Evolutionary conservation across 176 grass and related monocot species (phyloP).

Genomic region (Echinochloa phyllopogon): DNA sequence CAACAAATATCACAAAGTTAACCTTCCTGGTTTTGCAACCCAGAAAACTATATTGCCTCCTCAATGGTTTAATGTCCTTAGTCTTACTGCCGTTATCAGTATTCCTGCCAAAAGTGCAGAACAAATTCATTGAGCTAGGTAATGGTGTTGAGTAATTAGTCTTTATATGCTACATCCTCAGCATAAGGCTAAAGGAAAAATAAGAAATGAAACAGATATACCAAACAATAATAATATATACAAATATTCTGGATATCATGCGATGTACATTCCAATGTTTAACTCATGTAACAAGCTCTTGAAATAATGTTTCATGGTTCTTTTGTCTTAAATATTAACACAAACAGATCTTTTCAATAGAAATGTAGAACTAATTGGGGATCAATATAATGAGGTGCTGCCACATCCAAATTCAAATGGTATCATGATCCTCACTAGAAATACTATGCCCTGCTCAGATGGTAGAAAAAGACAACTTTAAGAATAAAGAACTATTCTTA

Average conservation of each 20-base stretch:
- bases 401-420: constrained; percentile 23
- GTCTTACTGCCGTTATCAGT: constrained; percentile 39
- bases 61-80: constrained; percentile 48
- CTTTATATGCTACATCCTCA: constrained; percentile 17
- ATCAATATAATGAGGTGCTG: neutral
- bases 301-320: constrained; percentile 3
- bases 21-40: constrained; percentile 68
- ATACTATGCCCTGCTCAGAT: neutral
- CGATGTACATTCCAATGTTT: neutral
- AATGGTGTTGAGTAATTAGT: constrained; percentile 1
- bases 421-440: neutral
- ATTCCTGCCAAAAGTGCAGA: constrained; percentile 48
- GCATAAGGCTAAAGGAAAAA: constrained; percentile 30
- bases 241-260: constrained; percentile 2
- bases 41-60: constrained; percentile 45
- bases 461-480: constrained; percentile 16
- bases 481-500: neutral
- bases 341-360: neutral
- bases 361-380: neutral
- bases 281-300: neutral
- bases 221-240: constrained; percentile 5
- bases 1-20: constrained; percentile 84
- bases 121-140: neutral
- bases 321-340: neutral
- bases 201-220: constrained; percentile 5